phyloP scores from a whole-genome alignment of 345 rosid species.

The Sonneratia caseolaris region DNA sequence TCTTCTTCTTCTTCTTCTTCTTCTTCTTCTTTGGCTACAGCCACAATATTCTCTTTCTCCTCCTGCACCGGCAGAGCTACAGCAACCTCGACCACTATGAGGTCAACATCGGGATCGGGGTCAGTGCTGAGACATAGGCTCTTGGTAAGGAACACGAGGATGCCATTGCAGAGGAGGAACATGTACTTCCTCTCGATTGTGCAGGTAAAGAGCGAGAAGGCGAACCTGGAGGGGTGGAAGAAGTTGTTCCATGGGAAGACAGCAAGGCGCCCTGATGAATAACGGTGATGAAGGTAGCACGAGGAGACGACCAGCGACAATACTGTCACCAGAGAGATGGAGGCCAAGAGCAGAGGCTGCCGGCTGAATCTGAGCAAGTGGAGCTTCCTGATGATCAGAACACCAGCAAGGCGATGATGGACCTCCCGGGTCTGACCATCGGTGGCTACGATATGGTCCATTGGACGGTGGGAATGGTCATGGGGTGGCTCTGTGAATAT shows the following conservation, averaged over 20 bases:
- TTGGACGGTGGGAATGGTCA: too few species aligned
- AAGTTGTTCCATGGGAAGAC: neutral
- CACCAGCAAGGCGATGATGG: too few species aligned
- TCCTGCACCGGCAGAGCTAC: neutral
- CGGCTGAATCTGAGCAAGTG: too few species aligned
- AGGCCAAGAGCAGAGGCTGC: too few species aligned
- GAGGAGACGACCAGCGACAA: too few species aligned
- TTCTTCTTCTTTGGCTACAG: neutral
- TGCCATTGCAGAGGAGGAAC: constrained; percentile 48
- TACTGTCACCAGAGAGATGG: too few species aligned
- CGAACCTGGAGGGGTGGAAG: constrained; percentile 15
- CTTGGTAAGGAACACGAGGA: constrained; percentile 40
- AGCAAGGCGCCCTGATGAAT: too few species aligned
- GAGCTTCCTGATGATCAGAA: too few species aligned
- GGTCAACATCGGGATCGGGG: constrained; percentile 1
- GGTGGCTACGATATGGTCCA: too few species aligned
- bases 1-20: neutral
- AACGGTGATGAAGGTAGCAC: too few species aligned
- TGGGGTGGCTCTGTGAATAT: too few species aligned
- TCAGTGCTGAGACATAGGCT: constrained; percentile 5
- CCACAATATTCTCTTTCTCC: neutral
- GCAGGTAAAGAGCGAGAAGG: constrained; percentile 26
- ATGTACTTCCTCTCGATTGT: constrained; percentile 39
- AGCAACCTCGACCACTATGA: neutral
- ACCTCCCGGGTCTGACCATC: too few species aligned